These are phyloP conservation scores for Sechiopsis laciniata DNA, from an alignment of 306 rosid genomes.

Conservation along the genomic window DNA sequence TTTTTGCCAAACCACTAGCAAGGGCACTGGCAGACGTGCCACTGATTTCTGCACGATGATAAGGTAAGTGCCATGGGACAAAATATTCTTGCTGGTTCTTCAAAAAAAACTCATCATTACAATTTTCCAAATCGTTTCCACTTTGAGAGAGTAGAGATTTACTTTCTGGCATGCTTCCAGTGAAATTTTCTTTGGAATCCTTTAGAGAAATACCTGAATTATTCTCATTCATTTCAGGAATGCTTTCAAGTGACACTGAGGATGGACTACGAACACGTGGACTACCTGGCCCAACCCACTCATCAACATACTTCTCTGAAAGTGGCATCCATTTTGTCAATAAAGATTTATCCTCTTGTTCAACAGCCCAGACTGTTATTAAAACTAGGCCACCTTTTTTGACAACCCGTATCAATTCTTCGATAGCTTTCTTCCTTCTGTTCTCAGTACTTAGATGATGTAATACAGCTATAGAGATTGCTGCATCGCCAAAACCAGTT, in stretches of 20 bases:
- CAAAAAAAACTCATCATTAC: conserved; percentile 28
- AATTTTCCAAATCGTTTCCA: conserved; percentile 22
- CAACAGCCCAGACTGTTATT: conserved; percentile 96
- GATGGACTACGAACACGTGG: conserved; percentile 52
- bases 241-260: conserved; percentile 53
- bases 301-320: conserved; percentile 56
- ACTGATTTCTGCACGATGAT: conserved; percentile 86
- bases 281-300: conserved; percentile 88
- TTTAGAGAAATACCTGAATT: conserved; percentile 29
- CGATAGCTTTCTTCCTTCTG: conserved; percentile 76
- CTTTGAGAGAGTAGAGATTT: conserved; percentile 20
- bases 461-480: conserved; percentile 82
- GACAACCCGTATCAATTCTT: conserved; percentile 81
- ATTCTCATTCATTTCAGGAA: conserved; percentile 67
- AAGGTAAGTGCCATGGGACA: conserved; percentile 96
- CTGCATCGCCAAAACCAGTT: conserved; percentile 85
- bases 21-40: conserved; percentile 85
- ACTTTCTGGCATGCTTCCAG: conserved; percentile 28
- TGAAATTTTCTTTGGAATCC: conserved; percentile 31
- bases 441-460: conserved; percentile 84
- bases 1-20: conserved; percentile 78
- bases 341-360: conserved; percentile 74
- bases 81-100: conserved; percentile 77
- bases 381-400: conserved; percentile 81
- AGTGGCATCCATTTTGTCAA: conserved; percentile 84